Base-by-base conservation (phyloP, 2,329 filamentous ascomycete species). In the Trichoderma sp. region DNA sequence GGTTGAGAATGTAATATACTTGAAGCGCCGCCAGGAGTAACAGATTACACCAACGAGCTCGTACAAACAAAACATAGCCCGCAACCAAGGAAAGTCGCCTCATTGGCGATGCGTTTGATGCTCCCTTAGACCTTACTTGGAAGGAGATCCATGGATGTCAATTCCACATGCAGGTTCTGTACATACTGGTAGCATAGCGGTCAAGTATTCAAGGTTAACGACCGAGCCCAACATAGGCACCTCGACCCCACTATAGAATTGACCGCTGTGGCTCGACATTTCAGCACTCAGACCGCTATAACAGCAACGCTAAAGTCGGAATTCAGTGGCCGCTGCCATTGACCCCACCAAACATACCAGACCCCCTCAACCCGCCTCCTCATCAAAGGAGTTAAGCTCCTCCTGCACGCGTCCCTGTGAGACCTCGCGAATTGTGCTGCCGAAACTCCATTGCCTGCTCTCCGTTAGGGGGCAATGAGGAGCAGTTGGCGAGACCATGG, bases 401-500 rank as follows among this genome's bases (percentile, higher is more conserved):
- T 68, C 47, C 65, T 50, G 57, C 66, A 69, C 55, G 57, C 70
- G 61, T 71, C 61, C 59, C 34, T 66, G 39, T 50, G 59, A 63
- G 47, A 70, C n/a, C 55, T 70, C 61, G 70, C 61, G 65, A 53
- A 63, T 58, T 39, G 64, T 26, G 39, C 68, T 57, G 63, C 58
- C 63, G 68, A 71, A 74, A 72, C 73, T 71, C 23, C 39, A 59
- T 50, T 71, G 63, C 70, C 70, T 74, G 73, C 55, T 68, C 39
- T 64, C 53, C 63, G 55, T n/a, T 55, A 62, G 57, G 65, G 78
- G 78, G 80, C 75, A 75, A 81, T 82, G 79, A 79, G 72, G 74
- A 72, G 73, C 73, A 69, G 65, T 74, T 74, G 70, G 72, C 76
- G 73, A 77, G 73, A 80, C 76, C 76, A 86, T 86, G 84, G 80